Base-by-base conservation (phyloP, 139 green algal species). In the Pleodorina starrii region DNA sequence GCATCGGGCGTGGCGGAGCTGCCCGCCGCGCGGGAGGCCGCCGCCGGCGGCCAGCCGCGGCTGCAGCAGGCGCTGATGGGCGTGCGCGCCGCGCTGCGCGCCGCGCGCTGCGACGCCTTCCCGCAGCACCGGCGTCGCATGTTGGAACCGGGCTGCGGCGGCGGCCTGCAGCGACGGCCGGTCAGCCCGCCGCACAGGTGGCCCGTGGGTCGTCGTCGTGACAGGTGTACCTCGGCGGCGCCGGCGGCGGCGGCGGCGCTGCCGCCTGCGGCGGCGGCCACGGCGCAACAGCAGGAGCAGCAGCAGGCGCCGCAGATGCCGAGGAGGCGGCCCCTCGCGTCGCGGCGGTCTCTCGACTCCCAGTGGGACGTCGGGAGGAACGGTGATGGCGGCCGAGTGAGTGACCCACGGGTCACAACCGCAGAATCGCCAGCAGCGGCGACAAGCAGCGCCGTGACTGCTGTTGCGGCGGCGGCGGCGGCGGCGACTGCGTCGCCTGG, bases 121-220 rank as follows among this genome's bases (percentile, higher is more conserved):
- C 63, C 23, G 6, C 66, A 88, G 66, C 83, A 88, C 66, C 83
- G 69, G 29, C 32, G 40, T 3, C 80, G 59, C 57, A 76, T 86
- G 80, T 50, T 32, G 1, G 35, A 85, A 4, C 25, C 74, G 3
- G 71, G 11, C 38, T 78, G 71, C 71, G 3, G 17, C 71, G 6
- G 9, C 71, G n/a, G n/a, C n/a, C 29, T 5, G 57, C 57, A 69
- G 57, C 57, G 12, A n/a, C 57, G 12, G 48, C 48, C 48, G 11
- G 12, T 12, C 63, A 73, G 63, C 38, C 69, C 69, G 38, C 69
- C 36, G 35, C 32, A 27, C 69, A 17, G 69, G 10, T 77, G 36
- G 69, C 69, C 69, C 5, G 21, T 35, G 63, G 6, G 54, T 66
- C 54, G 54, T 25, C 54, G 54, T 66, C 54, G n/a, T n/a, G n/a